Percentiles rank a stretch among this genome's conserved stretches.
Conservation (phyloP, 129 eudicot species). For the Tagetes patula region DNA sequence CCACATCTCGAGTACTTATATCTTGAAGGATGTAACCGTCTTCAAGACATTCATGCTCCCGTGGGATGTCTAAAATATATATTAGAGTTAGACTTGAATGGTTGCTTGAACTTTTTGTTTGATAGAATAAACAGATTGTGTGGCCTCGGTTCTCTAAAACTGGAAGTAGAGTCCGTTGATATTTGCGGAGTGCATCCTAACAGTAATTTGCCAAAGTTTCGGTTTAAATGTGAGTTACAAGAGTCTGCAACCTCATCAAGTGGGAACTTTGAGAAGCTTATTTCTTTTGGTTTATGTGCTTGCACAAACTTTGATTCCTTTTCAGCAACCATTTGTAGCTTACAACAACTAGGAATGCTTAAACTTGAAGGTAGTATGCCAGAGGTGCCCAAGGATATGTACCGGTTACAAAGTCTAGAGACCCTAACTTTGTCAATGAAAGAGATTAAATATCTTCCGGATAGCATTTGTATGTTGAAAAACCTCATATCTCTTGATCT, state of each 20-base stretch:
- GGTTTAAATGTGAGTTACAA: neutral
- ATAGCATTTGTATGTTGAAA: too few relatives aligned
- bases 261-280: slow-evolving; percentile 9
- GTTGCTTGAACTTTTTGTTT: neutral
- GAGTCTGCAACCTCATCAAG: neutral
- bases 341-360: slow-evolving; percentile 2
- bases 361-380: neutral
- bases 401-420: neutral
- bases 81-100: neutral
- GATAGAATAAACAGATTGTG: neutral
- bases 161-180: neutral
- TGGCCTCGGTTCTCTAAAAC: neutral
- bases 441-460: neutral
- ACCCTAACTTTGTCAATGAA: neutral
- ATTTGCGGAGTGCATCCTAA: neutral
- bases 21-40: neutral
- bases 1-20: neutral
- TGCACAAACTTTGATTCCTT: slow-evolving; percentile 8
- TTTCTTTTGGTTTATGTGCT: neutral
- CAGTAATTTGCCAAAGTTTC: neutral
- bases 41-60: neutral
- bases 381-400: neutral
- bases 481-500: too few relatives aligned
- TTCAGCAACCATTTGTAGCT: slow-evolving; percentile 8
- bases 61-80: neutral